Evolutionary conservation across 495 filamentous ascomycete species (phyloP).

Genomic region (Podospora pseudopauciseta): DNA sequence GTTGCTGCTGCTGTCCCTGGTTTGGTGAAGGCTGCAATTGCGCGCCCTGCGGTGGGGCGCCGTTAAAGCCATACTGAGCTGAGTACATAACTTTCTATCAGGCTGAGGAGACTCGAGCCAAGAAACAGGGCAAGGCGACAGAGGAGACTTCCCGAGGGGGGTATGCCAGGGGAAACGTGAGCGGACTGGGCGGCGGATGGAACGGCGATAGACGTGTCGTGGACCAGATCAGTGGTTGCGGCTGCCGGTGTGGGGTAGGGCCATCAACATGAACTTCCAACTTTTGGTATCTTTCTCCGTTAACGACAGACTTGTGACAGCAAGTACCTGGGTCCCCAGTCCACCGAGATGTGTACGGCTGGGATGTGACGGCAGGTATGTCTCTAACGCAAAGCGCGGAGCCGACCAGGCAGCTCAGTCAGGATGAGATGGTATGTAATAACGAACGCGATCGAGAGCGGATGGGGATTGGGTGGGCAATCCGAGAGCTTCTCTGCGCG

Average conservation of each 20-base stretch:
- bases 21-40: conserved; percentile 30
- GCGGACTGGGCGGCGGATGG: conserved; percentile 16
- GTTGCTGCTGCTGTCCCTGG: conserved; percentile 27
- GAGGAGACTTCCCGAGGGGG: conserved; percentile 9
- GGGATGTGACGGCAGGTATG: conserved; percentile 17
- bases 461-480: conserved; percentile 4
- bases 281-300: conserved; percentile 7
- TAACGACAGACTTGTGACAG: not conserved
- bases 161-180: not conserved
- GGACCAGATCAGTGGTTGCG: conserved; percentile 36
- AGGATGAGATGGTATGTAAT: conserved; percentile 10
- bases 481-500: conserved; percentile 1
- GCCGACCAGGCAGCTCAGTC: not conserved
- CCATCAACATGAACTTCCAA: conserved; percentile 22
- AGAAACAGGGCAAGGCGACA: conserved; percentile 23
- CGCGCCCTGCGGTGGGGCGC: conserved; percentile 46
- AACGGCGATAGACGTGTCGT: conserved; percentile 26
- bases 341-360: conserved; percentile 13
- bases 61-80: conserved; percentile 50
- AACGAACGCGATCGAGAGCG: conserved; percentile 1
- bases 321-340: conserved; percentile 22
- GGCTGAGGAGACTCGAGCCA: conserved; percentile 25
- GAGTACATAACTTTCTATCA: conserved; percentile 45
- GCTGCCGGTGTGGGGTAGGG: conserved; percentile 35
- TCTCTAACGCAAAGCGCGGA: conserved; percentile 11